These are phyloP conservation scores for Acer campestre DNA, from an alignment of 345 rosid species.

Conservation along the genomic window DNA sequence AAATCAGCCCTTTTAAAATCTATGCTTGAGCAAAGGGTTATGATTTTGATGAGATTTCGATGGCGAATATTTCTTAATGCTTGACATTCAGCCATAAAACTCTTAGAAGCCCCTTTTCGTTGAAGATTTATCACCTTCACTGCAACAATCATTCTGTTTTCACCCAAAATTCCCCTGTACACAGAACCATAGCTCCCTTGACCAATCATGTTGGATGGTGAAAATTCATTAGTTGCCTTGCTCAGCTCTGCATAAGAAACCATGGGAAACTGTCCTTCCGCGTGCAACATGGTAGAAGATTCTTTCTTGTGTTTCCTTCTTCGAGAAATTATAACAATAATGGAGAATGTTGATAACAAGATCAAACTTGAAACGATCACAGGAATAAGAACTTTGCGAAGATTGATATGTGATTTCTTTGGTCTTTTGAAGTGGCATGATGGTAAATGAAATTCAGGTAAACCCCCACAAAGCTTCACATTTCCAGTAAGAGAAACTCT, in stretches of 20 bases:
- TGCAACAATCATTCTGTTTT: conserved; percentile 16
- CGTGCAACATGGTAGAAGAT: not conserved
- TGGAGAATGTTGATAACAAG: not conserved
- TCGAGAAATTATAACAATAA: too few species aligned
- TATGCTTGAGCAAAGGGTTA: too few species aligned
- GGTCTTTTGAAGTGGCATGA: too few species aligned
- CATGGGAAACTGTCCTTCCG: not conserved
- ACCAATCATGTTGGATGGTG: conserved; percentile 27
- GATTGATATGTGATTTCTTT: too few species aligned
- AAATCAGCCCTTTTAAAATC: too few species aligned
- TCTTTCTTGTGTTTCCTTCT: too few species aligned
- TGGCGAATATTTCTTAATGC: too few species aligned
- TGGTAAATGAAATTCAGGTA: too few species aligned
- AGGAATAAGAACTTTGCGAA: too few species aligned
- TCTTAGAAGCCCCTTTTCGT: conserved; percentile 40
- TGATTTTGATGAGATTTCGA: too few species aligned
- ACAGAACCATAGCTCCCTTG: conserved; percentile 31
- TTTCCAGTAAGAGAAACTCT: too few species aligned
- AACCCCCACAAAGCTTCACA: too few species aligned
- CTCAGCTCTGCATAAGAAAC: conserved; percentile 6
- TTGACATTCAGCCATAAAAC: conserved; percentile 25
- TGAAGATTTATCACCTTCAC: conserved; percentile 44
- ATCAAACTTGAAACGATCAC: not conserved
- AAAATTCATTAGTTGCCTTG: conserved; percentile 32
- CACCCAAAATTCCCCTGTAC: conserved; percentile 28